Conservation (phyloP, 208 protist species). For the Angomonas deanei region DNA sequence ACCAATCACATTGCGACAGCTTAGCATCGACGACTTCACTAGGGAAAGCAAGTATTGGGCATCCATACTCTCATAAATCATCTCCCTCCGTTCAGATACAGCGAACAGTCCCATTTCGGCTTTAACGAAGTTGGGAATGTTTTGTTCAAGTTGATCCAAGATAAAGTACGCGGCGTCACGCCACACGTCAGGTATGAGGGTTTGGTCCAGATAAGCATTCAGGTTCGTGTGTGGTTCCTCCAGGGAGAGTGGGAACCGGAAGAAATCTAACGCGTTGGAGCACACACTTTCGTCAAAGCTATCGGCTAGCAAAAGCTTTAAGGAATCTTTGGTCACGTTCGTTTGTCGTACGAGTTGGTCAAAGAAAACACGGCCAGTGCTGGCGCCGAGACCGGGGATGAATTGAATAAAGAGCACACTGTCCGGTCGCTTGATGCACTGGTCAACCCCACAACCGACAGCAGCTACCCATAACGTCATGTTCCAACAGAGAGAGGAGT, state of each 20-base stretch:
- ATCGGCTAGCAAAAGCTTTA: slow-evolving; percentile 33
- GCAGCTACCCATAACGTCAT: slow-evolving; percentile 76
- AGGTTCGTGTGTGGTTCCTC: no score
- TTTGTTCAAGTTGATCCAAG: no score
- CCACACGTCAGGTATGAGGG: no score
- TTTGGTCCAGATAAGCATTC: no score
- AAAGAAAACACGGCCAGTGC: slow-evolving; percentile 40
- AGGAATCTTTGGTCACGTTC: slow-evolving; percentile 14
- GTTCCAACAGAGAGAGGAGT: slow-evolving; percentile 65
- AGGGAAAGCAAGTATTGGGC: background rate
- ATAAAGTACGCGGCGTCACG: no score
- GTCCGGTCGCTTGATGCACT: slow-evolving; percentile 45
- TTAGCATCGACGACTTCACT: background rate
- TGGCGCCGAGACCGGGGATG: slow-evolving; percentile 61
- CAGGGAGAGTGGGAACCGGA: no score
- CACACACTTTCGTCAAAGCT: slow-evolving; percentile 42
- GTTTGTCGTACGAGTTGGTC: slow-evolving; percentile 12
- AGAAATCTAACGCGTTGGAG: slow-evolving; percentile 43
- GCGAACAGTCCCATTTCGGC: background rate
- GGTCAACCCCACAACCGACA: slow-evolving; percentile 53
- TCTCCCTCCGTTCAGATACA: background rate
- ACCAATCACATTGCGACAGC: slow-evolving; percentile 11
- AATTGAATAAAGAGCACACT: slow-evolving; percentile 64
- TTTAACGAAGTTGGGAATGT: no score
- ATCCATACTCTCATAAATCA: background rate